Conservation (phyloP, 371 early-diverging fungal species). For the Cokeromyces recurvatus region DNA sequence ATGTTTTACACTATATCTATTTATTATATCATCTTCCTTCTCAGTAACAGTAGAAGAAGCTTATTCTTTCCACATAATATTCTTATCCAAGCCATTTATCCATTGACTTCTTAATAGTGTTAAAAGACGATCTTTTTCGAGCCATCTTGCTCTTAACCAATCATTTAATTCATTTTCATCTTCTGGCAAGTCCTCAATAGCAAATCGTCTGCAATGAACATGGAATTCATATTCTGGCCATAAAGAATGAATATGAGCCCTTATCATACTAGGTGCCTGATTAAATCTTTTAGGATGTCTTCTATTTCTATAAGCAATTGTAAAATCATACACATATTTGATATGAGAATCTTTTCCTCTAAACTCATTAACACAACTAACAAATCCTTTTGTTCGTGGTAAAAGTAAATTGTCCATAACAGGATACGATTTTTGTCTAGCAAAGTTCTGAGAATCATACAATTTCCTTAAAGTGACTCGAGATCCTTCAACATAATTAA, state of each 20-base stretch:
- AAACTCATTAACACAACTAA: slow-evolving; percentile 58
- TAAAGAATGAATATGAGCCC: slow-evolving; percentile 49
- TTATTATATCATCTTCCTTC: too few species aligned
- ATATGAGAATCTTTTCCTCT: slow-evolving; percentile 56
- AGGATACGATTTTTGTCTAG: slow-evolving; percentile 50
- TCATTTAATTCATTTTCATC: slow-evolving; percentile 51
- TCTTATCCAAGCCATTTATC: slow-evolving; percentile 13
- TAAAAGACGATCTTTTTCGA: slow-evolving; percentile 62
- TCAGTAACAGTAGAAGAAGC: too few species aligned
- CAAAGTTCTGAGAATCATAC: slow-evolving; percentile 59
- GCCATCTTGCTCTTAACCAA: slow-evolving; percentile 61
- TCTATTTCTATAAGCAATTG: slow-evolving; percentile 56
- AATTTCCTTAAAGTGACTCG: slow-evolving; percentile 60
- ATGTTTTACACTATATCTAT: too few species aligned
- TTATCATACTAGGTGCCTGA: slow-evolving; percentile 57
- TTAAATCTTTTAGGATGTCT: slow-evolving; percentile 29
- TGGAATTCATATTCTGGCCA: slow-evolving; percentile 67
- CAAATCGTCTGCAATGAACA: slow-evolving; percentile 56
- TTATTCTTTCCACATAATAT: slow-evolving; percentile 31
- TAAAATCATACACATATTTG: slow-evolving; percentile 64
- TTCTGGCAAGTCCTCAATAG: slow-evolving; percentile 55
- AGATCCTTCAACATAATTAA: slow-evolving; percentile 72
- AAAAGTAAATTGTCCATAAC: slow-evolving; percentile 65
- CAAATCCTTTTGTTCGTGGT: slow-evolving; percentile 82
- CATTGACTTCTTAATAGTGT: slow-evolving; percentile 40